These are phyloP conservation scores for Dendrothele bispora DNA, from an alignment of 768 basidiomycete genomes.

Conservation along the genomic window DNA sequence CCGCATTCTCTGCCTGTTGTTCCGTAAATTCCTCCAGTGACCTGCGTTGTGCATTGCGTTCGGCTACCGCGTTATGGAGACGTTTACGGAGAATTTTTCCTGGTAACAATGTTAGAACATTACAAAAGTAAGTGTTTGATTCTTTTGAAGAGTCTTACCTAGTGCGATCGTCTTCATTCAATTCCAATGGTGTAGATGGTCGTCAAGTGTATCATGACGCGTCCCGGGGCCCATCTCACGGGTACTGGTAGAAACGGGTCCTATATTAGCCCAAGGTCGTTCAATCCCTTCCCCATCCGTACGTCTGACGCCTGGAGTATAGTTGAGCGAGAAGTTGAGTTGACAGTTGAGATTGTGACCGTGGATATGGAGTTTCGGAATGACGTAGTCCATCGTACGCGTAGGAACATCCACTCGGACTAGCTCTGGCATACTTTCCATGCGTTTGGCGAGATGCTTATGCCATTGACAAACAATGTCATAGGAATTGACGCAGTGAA, in stretches of 20 bases:
- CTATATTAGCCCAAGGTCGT: constrained; percentile 31
- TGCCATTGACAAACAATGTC: constrained; percentile 34
- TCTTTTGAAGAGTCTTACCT: constrained; percentile 15
- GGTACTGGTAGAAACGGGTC: constrained; percentile 30
- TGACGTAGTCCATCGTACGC: constrained; percentile 9
- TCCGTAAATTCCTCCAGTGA: neutral
- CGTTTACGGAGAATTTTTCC: neutral
- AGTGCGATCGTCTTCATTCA: constrained; percentile 27
- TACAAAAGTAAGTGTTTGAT: no score
- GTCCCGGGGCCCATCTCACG: constrained; percentile 35
- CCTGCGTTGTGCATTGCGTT: no score
- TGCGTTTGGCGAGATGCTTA: constrained; percentile 5
- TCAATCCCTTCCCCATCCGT: constrained; percentile 32
- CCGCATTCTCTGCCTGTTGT: constrained; percentile 5
- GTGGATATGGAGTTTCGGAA: constrained; percentile 28
- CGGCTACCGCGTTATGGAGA: no score
- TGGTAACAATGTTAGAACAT: neutral
- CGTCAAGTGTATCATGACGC: constrained; percentile 31
- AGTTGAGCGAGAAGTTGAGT: constrained; percentile 14
- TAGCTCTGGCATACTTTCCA: constrained; percentile 9
- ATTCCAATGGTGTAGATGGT: constrained; percentile 35
- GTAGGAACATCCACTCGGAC: neutral
- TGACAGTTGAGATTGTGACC: constrained; percentile 20
- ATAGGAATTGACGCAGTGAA: constrained; percentile 22
- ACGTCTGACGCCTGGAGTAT: constrained; percentile 30